phyloP scores from a whole-genome alignment of 1,284 basidiomycete genomes.

The Marasmius tenuissimus region DNA sequence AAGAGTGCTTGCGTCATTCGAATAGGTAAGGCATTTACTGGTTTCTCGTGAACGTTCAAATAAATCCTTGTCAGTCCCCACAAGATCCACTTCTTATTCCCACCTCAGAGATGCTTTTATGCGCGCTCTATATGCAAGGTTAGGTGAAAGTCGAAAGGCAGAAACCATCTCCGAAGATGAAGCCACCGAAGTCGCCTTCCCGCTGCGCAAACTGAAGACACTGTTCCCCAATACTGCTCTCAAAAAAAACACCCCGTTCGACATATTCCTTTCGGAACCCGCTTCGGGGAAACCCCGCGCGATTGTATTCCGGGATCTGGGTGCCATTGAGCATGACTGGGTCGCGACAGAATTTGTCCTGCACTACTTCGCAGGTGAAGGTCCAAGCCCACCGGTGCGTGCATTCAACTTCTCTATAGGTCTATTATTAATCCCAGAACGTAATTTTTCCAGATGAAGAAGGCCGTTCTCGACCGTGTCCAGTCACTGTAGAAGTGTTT shows the following conservation, averaged over 20 bases:
- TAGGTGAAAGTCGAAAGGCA: slow-evolving; percentile 53
- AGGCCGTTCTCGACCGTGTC: slow-evolving; percentile 31
- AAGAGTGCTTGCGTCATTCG: slow-evolving; percentile 75
- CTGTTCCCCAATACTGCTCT: slow-evolving; percentile 73
- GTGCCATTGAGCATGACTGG: slow-evolving; percentile 71
- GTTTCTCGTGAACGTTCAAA: slow-evolving; percentile 2
- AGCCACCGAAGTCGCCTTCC: slow-evolving; percentile 55
- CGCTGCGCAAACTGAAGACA: slow-evolving; percentile 71
- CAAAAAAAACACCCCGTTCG: slow-evolving; percentile 63
- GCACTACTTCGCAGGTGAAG: slow-evolving; percentile 71
- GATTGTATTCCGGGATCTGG: slow-evolving; percentile 72
- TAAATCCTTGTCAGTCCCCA: slow-evolving; percentile 59
- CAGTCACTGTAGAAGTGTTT: slow-evolving; percentile 19
- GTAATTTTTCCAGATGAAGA: slow-evolving; percentile 42
- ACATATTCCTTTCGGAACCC: slow-evolving; percentile 65
- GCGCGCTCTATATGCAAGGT: slow-evolving; percentile 69
- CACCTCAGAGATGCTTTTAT: slow-evolving; percentile 88
- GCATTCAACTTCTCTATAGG: background rate
- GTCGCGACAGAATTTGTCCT: slow-evolving; percentile 70
- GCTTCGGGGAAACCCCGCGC: slow-evolving; percentile 47
- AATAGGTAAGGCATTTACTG: slow-evolving; percentile 49
- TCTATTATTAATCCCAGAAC: background rate
- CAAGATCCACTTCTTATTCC: slow-evolving; percentile 75
- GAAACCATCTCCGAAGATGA: slow-evolving; percentile 57
- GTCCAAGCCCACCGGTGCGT: slow-evolving; percentile 71